Conservation (phyloP, 331 rosid species). For the Quercus phellos region DNA sequence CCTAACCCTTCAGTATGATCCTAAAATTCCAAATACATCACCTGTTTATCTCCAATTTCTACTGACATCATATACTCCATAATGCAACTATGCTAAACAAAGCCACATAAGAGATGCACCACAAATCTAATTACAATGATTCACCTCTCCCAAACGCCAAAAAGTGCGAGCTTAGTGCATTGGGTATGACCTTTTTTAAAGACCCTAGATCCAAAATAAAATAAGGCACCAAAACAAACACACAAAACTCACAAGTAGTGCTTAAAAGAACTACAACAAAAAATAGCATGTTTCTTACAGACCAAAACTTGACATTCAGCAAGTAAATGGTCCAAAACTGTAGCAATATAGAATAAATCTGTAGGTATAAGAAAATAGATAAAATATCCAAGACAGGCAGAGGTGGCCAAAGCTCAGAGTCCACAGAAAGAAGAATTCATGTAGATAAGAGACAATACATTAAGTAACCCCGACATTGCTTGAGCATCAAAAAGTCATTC, state of each 20-base stretch:
- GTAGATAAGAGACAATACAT: slow-evolving; percentile 44
- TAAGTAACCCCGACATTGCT: slow-evolving; percentile 86
- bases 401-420: neutral
- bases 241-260: neutral
- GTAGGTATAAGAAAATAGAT: neutral
- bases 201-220: neutral
- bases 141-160: too few relatives aligned
- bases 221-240: neutral
- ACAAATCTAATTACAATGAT: neutral
- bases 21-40: neutral
- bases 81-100: neutral
- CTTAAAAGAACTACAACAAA: neutral
- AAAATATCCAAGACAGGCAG: neutral
- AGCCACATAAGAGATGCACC: neutral
- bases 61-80: neutral
- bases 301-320: neutral
- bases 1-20: neutral
- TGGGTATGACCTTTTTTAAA: neutral
- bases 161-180: too few relatives aligned
- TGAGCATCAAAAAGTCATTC: slow-evolving; percentile 51
- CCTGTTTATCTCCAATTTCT: neutral
- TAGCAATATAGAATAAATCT: neutral
- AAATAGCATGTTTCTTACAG: neutral
- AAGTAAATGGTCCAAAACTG: neutral
- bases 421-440: neutral